Base-by-base conservation (phyloP, 176 grass and related monocot species). In the Triticum turgidum region DNA sequence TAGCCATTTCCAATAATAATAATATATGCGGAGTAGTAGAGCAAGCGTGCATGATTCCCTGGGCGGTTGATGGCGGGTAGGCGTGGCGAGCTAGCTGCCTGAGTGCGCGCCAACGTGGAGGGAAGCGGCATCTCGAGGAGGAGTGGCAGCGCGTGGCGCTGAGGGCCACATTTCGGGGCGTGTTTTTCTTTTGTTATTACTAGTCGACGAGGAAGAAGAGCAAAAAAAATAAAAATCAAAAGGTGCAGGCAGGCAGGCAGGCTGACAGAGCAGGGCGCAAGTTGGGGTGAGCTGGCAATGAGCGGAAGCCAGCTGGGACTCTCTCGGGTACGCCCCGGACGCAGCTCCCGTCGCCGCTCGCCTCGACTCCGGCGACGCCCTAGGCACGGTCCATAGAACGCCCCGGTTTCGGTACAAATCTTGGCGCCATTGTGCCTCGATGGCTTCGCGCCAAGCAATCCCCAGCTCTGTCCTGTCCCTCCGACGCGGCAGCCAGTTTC, bases 51-150 rank as follows among this genome's bases (percentile, higher is more conserved):
- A 68, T 44, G 9, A 11, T 84, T 75, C 0, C 1, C 0, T 29
- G 24, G 76, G 89, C 59, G 8, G 65, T 83, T 59, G 80, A 54
- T 65, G 63, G 73, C 61, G 61, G 71, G 74, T 38, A 49, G 17
- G 61, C 10, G 79, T 56, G 71, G 79, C 86, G n/a, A 68, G 65
- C 33, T 8, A 5, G 15, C n/a, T 14, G 49, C 14, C 49, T 52
- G 4, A 0, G 1, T 52, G 49, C 13, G 13, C 0, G 84, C 88
- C 82, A 45, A 86, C 4, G 84, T 90, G 89, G 84, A 77, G 37
- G 89, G 85, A 91, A 91, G 89, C 85, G 89, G 89, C 89, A 84
- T 87, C 76, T 91, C 81, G 89, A 91, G 44, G 44, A 11, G 85
- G 89, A 3, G 21, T 7, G 41, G 4, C 18, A 67, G 75, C 44